Conservation (phyloP, 148 eudicot species). For the Suaeda aralocaspica region DNA sequence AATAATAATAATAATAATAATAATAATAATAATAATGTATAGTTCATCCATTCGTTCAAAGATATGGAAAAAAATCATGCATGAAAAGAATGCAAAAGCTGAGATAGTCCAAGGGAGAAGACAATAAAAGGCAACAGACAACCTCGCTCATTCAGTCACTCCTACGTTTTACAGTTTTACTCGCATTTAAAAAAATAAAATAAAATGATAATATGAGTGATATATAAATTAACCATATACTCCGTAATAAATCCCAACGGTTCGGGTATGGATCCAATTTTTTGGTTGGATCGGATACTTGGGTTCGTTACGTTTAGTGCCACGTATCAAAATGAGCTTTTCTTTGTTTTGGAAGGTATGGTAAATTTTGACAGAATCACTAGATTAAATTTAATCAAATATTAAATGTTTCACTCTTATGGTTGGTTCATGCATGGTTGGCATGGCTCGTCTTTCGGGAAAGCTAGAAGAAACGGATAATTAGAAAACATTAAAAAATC, state of each 20-base stretch:
- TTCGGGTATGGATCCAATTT: conserved; percentile 9
- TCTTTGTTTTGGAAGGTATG: no score
- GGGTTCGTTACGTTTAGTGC: background rate
- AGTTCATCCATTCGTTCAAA: no score
- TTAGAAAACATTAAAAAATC: no score
- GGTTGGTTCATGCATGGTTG: conserved; percentile 21
- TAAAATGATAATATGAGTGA: no score
- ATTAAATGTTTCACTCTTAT: background rate
- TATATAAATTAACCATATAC: background rate
- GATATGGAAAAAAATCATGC: background rate
- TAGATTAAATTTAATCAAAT: no score
- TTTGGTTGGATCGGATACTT: conserved; percentile 1
- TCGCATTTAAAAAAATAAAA: no score
- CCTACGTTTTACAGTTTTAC: no score
- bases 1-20: no score
- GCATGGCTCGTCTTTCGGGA: conserved; percentile 27
- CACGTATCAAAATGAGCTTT: conserved; percentile 15
- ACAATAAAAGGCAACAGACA: conserved; percentile 9
- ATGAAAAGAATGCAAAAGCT: background rate
- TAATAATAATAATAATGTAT: background rate
- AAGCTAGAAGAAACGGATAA: conserved; percentile 21
- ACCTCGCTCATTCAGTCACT: background rate
- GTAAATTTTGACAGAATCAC: no score
- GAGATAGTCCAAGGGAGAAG: conserved; percentile 10
- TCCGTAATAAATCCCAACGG: background rate